Percentiles rank a stretch among this genome's conserved stretches.
Conservation (phyloP, 192 early-diverging fungal genomes). For the Backusella mclennaniae region DNA sequence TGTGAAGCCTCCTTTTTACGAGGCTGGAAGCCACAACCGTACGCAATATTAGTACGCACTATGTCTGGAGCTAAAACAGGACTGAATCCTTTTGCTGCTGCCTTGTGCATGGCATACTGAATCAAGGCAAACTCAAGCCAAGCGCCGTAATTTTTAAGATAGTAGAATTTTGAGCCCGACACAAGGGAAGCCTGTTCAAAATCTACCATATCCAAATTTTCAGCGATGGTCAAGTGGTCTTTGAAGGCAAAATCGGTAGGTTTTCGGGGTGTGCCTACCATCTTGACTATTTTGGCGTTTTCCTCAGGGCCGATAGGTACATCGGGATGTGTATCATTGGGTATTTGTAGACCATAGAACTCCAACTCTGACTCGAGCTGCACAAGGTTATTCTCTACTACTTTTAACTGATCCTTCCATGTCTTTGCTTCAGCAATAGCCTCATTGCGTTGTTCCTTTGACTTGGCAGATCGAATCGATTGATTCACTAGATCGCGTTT, state of each 20-base stretch:
- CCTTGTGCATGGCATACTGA: constrained; percentile 82
- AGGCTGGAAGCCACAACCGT: constrained; percentile 90
- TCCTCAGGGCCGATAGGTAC: constrained; percentile 75
- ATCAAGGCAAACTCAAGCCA: constrained; percentile 85
- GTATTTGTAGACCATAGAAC: constrained; percentile 66
- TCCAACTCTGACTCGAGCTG: constrained; percentile 55
- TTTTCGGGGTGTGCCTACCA: constrained; percentile 37
- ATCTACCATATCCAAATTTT: constrained; percentile 69
- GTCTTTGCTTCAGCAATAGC: constrained; percentile 49
- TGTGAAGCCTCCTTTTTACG: constrained; percentile 76
- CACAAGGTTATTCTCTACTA: constrained; percentile 44
- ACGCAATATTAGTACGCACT: constrained; percentile 72
- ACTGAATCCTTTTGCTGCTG: constrained; percentile 65
- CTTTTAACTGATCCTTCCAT: constrained; percentile 61
- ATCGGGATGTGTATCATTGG: constrained; percentile 75
- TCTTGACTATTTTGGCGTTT: constrained; percentile 56
- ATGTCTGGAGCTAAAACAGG: constrained; percentile 85
- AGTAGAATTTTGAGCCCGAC: constrained; percentile 83
- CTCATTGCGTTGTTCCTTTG: constrained; percentile 30
- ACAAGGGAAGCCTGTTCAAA: constrained; percentile 79
- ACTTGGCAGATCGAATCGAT: constrained; percentile 21
- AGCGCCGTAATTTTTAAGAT: constrained; percentile 83
- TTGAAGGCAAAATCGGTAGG: constrained; percentile 26
- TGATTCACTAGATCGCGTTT: constrained; percentile 25
- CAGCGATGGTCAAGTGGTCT: constrained; percentile 74